These are phyloP conservation scores for Phellinidium pouzarii DNA, from an alignment of 1,284 basidiomycete genomes.

Conservation along the genomic window DNA sequence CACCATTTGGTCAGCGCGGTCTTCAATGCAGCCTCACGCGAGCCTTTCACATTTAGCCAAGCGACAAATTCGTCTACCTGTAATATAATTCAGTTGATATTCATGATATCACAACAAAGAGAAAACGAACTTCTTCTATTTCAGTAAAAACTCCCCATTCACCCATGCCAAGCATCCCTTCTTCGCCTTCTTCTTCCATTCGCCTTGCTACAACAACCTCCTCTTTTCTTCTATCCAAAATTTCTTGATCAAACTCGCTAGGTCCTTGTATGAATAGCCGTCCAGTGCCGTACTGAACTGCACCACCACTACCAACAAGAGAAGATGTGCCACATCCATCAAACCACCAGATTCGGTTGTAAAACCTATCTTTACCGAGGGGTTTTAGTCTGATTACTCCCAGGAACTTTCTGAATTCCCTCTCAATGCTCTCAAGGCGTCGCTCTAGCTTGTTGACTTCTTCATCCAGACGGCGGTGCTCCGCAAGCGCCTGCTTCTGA, in stretches of 20 bases:
- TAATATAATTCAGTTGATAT: constrained; percentile 14
- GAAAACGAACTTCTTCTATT: constrained; percentile 66
- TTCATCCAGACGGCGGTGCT: constrained; percentile 79
- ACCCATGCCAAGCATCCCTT: constrained; percentile 62
- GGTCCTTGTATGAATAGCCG: constrained; percentile 88
- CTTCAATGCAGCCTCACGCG: constrained; percentile 80
- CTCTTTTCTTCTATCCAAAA: constrained; percentile 52
- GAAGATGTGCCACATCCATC: constrained; percentile 89
- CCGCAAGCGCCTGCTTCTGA: constrained; percentile 62
- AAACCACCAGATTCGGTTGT: constrained; percentile 97
- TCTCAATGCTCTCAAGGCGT: constrained; percentile 81
- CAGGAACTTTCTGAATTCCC: constrained; percentile 85
- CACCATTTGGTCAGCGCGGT: constrained; percentile 79
- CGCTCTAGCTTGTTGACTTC: constrained; percentile 77
- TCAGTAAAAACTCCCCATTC: constrained; percentile 91
- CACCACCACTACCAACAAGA: constrained; percentile 65
- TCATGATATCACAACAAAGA: constrained; percentile 14
- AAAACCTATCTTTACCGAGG: constrained; percentile 87
- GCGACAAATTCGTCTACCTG: constrained; percentile 77
- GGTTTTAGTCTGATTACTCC: constrained; percentile 83
- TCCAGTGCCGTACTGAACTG: constrained; percentile 81
- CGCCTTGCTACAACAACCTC: constrained; percentile 56
- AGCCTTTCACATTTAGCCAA: constrained; percentile 90
- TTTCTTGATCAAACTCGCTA: constrained; percentile 68
- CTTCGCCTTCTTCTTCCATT: constrained; percentile 69